Base-by-base conservation (phyloP, 768 basidiomycete species). In the Gelatoporia subvermispora region DNA sequence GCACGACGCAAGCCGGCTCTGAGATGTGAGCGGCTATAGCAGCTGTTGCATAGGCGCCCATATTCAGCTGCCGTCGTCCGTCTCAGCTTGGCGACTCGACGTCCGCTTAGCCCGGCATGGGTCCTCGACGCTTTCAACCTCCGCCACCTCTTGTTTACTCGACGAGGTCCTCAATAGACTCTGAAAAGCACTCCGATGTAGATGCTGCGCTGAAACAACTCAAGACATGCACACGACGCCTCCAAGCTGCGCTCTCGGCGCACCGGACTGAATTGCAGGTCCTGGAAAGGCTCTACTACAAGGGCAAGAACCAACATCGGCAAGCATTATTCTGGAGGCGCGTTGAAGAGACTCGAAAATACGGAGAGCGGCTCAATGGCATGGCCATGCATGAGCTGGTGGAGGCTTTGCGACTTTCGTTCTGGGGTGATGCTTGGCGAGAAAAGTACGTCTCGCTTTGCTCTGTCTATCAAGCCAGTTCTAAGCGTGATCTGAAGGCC, bases 261-360 rank as follows among this genome's bases (percentile, higher is more conserved):
- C 71, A 76, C 36, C 55, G 65, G 2, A 72, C 77, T 22, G 85
- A 88, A 56, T 61, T 79, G 4, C 75, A 75, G 44, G 63, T 86
- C 17, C 69, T 90, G 31, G 79, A 83, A 55, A 72, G 84, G 51
- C 61, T 90, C 2, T 83, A 82, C 61, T 90, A 91, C 68, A 88
- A 87, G 56, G 81, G 79, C 53, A 88, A 85, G 60, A 91, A 89
- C 55, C 88, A 92, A 58, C 85, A 87, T 60, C 75, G 80, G 24
- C 60, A 72, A 3, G 76, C 84, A 21, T 65, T 88, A 10, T 88
- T 88, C 63, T 90, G 86, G 84, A 71, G 76, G 57, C 79, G 79
- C 24, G 68, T 84, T 15, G 57, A 61, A 9, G 89, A 90, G 59
- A 70, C 83, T 17, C 72, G 83, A 52, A 73, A 79, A 45, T 78